phyloP scores from a whole-genome alignment of 805 yeast genomes.

The Kodamaea restingae region DNA sequence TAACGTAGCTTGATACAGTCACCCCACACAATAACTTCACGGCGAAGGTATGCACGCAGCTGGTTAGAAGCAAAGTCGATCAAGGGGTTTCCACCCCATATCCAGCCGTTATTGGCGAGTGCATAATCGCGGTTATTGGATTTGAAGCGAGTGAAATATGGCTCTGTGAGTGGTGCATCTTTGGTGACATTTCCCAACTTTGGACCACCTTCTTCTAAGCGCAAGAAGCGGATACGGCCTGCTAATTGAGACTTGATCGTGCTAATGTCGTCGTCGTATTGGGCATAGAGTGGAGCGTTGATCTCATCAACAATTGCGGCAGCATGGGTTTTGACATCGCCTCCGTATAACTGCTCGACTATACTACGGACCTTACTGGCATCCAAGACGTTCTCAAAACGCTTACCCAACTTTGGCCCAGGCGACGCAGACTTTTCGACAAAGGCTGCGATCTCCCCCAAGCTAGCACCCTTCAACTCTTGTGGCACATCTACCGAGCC shows the following conservation, averaged over 20 bases:
- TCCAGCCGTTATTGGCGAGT: conserved; percentile 96
- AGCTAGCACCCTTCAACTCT: neutral
- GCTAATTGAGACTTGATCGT: conserved; percentile 65
- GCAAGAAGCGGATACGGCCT: conserved; percentile 70
- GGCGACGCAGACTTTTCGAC: conserved; percentile 19
- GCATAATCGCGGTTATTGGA: conserved; percentile 58
- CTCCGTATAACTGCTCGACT: conserved; percentile 28
- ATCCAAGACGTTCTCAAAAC: conserved; percentile 57
- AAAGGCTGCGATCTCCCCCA: conserved; percentile 4
- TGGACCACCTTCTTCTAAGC: conserved; percentile 83
- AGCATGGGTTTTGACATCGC: conserved; percentile 36
- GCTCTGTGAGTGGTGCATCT: conserved; percentile 66
- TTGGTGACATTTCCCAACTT: conserved; percentile 58
- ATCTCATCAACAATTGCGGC: conserved; percentile 65
- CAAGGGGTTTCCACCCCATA: conserved; percentile 94
- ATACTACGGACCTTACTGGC: conserved; percentile 48
- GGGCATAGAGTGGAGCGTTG: conserved; percentile 65
- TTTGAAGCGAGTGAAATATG: conserved; percentile 76
- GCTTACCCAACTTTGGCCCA: conserved; percentile 38
- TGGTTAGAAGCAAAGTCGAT: conserved; percentile 85
- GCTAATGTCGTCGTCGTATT: conserved; percentile 68
- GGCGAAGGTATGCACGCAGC: conserved; percentile 76
- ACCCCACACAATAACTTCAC: conserved; percentile 97
- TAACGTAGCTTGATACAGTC: conserved; percentile 93
- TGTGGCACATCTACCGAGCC: neutral